Percentiles rank a stretch among this genome's conserved stretches.
Evolutionary conservation across 1,139 yeast genomes (phyloP).

Genomic region (Yamadazyma trypodendri): DNA sequence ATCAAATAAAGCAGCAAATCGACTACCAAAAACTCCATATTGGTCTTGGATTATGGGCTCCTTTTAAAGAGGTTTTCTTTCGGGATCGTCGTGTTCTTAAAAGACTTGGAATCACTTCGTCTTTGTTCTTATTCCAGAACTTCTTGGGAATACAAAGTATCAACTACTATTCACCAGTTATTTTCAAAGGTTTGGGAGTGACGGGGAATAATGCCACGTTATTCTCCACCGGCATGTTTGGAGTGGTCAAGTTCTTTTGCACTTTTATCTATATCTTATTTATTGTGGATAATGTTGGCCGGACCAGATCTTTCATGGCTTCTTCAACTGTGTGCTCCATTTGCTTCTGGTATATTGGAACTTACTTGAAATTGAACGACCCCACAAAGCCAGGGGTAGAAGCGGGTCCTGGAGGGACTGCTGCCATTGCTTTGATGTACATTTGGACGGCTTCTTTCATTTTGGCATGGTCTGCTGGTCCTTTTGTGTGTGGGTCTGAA

Average conservation of each 20-base stretch:
- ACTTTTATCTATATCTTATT: conserved; percentile 10
- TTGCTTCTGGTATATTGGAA: conserved; percentile 46
- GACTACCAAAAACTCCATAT: conserved; percentile 30
- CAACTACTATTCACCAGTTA: conserved; percentile 23
- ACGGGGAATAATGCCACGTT: conserved; percentile 8
- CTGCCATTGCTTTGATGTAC: conserved; percentile 45
- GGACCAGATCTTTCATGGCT: conserved; percentile 29
- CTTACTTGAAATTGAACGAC: conserved; percentile 37
- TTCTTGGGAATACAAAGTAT: conserved; percentile 26
- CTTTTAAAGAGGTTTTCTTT: conserved; percentile 19
- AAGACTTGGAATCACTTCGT: conserved; percentile 24
- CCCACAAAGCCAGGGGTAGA: conserved; percentile 36
- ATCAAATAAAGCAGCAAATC: conserved; percentile 25
- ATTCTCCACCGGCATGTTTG: conserved; percentile 35
- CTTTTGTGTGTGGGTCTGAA: conserved; percentile 44
- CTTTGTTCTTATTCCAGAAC: conserved; percentile 10
- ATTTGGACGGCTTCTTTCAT: conserved; percentile 45
- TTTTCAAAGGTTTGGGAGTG: conserved; percentile 13
- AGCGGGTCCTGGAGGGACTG: conserved; percentile 45
- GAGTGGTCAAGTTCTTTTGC: conserved; percentile 13
- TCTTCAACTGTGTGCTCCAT: conserved; percentile 36
- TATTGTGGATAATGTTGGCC: conserved; percentile 13
- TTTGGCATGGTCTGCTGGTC: conserved; percentile 46
- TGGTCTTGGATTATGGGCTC: conserved; percentile 41
- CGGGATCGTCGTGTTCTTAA: conserved; percentile 7